phyloP scores from a whole-genome alignment of 1,139 yeast species.

The Magnusiomyces suaveolens region DNA sequence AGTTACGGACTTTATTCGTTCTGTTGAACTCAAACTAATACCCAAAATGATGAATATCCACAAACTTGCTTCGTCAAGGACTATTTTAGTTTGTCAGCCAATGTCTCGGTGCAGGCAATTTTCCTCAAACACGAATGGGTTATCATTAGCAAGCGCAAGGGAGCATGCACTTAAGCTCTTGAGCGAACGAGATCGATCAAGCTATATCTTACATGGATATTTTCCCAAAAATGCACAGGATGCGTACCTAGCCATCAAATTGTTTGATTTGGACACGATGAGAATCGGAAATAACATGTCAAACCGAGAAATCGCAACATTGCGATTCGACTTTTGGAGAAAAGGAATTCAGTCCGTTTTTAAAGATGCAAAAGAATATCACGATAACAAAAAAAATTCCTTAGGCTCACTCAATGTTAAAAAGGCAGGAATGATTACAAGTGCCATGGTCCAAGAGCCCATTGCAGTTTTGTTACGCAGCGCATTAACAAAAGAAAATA shows the following conservation, averaged over 20 bases:
- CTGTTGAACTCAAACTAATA: too few species aligned
- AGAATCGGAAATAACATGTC: constrained; percentile 45
- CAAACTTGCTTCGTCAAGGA: too few species aligned
- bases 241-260: constrained; percentile 57
- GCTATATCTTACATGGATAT: constrained; percentile 58
- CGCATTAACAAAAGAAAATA: constrained; percentile 19
- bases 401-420: background rate
- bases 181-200: constrained; percentile 46
- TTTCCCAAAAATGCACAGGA: constrained; percentile 59
- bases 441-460: constrained; percentile 44
- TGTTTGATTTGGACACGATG: constrained; percentile 60
- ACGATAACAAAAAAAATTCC: background rate
- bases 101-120: too few species aligned
- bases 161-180: background rate
- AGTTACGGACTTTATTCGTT: too few species aligned
- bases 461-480: constrained; percentile 42
- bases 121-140: too few species aligned
- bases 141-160: background rate
- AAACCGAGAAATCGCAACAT: constrained; percentile 31
- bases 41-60: too few species aligned
- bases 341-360: constrained; percentile 29
- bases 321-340: constrained; percentile 36
- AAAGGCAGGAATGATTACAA: too few species aligned
- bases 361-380: constrained; percentile 8
- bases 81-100: too few species aligned